phyloP scores from a whole-genome alignment of 2,329 filamentous ascomycete genomes.

The Herpotrichia juniperi region DNA sequence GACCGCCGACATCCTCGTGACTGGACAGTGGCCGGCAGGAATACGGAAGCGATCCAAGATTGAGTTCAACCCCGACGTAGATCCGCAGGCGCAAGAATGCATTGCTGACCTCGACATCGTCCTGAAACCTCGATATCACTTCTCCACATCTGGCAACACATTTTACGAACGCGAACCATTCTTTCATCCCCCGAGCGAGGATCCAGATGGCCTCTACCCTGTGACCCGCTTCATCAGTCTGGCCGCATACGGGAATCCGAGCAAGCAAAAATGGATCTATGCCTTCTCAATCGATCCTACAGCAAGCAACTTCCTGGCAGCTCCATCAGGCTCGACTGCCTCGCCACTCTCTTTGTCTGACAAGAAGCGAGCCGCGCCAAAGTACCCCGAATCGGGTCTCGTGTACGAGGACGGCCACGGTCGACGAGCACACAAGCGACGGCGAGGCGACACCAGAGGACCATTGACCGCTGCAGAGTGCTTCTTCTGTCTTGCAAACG shows the following conservation, averaged over 20 bases:
- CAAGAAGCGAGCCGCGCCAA: constrained; percentile 63
- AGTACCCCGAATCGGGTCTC: constrained; percentile 41
- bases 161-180: constrained; percentile 95
- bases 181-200: constrained; percentile 66
- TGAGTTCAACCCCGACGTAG: constrained; percentile 59
- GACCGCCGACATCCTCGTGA: constrained; percentile 84
- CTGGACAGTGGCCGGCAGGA: constrained; percentile 80
- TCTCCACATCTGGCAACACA: constrained; percentile 71
- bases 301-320: constrained; percentile 62
- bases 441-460: constrained; percentile 37
- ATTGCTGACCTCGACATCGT: constrained; percentile 78
- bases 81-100: constrained; percentile 64
- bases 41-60: constrained; percentile 74
- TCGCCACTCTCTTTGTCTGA: constrained; percentile 70
- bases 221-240: constrained; percentile 92
- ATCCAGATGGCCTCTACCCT: constrained; percentile 58
- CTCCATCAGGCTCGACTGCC: constrained; percentile 74
- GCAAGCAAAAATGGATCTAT: constrained; percentile 82
- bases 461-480: constrained; percentile 71
- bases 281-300: constrained; percentile 69
- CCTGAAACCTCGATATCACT: constrained; percentile 91
- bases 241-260: constrained; percentile 74
- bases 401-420: constrained; percentile 45
- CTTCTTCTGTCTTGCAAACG: constrained; percentile 95
- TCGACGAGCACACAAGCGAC: constrained; percentile 48